Base-by-base conservation (phyloP, 148 eudicot genomes). In the Rhododendron ferrugineum region DNA sequence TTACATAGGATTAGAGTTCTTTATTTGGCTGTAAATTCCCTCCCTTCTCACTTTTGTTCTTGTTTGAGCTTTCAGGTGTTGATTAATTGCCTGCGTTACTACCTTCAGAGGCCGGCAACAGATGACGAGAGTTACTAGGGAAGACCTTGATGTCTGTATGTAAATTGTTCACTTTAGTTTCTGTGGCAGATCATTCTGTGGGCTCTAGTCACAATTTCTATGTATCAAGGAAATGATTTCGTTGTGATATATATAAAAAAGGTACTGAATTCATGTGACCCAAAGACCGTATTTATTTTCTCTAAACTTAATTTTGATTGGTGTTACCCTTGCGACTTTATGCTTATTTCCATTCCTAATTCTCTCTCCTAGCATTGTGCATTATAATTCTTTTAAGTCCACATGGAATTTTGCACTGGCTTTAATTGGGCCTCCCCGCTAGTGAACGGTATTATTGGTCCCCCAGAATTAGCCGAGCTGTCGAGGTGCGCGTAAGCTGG, bases 81-180 rank as follows among this genome's bases (percentile, higher is more conserved):
- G 84, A 85, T 89, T 34, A 96, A 96, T 84, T 92, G 95, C 85
- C 92, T 96, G 80, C 96, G 98, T 37, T 89, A 92, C 90, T 92
- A 96, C 93, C 92, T 96, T 36, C 87, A 98, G 85, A 93, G 93
- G 93, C 98, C 98, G 78, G 93, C 90, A 83, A 88, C 98, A 0
- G 98, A 92, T 79, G 98, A 96, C 62, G 98, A 94, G 34, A 96
- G 98, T 89, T 96, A 96, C 92, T 96, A 91, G 86, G 79, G 78
- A 72, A 64, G 73, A 81, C 36, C 36, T 75, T 58, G 14, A 44
- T 58, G 75, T 85, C 78, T 80, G 79, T 80, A 49, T 74, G 42
- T 13, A 34, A 22, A 1, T 68, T 82, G 77, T 37, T 54, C 64
- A 18, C 14, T 68, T 50, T 37, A 16, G 23, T 16, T 36, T 74